Evolutionary conservation across 345 rosid genomes (phyloP), one percentile per base, ranked within the genome.

Genomic region (Psidium friedrichsthalianum): DNA sequence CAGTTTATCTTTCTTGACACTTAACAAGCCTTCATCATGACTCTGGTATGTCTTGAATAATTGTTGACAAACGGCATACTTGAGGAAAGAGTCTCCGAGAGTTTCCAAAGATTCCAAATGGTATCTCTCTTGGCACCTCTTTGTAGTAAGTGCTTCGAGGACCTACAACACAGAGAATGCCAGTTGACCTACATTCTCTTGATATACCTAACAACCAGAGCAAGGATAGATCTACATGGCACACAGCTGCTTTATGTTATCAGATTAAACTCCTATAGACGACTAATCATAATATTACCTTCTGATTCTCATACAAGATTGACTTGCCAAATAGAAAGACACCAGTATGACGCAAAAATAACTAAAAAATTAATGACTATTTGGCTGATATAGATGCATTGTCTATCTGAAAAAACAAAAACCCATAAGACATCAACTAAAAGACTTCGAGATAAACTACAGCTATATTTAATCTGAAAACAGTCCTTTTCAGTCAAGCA

Each of bases 31-130:
- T 84, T 94, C 99, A 18, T 97, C 98, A 82, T 89, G 87, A 89
- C 85, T 90, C 83, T 85, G 90, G 86, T 88, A 58, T 0, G 87
- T 84, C 85, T 92, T 92, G 76, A 96, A 97, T 36, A 97, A 91
- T 25, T 97, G 95, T 86, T 94, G 95, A 88, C 98, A 88, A 56
- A 86, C 92, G 53, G 96, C 96, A 87, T 96, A 97, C 87, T 97
- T 97, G 12, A 97, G 92, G 86, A 97, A 96, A 59, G 99, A 95
- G 87, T 97, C 99, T 5, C 99, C 99, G 25, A 97, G 96, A 51
- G 98, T 94, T 91, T 95, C 99, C 32, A 97, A 89, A 56, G 98
- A 94, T 88, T 97, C 99, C 90, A 97, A 88, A 90, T 95, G 92
- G 82, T 94, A 96, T 64, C 87, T 88, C 88, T 97, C 99, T 83